These are phyloP conservation scores for Beauveria medogensis DNA, from an alignment of 2,329 filamentous ascomycete species.

Conservation along the genomic window DNA sequence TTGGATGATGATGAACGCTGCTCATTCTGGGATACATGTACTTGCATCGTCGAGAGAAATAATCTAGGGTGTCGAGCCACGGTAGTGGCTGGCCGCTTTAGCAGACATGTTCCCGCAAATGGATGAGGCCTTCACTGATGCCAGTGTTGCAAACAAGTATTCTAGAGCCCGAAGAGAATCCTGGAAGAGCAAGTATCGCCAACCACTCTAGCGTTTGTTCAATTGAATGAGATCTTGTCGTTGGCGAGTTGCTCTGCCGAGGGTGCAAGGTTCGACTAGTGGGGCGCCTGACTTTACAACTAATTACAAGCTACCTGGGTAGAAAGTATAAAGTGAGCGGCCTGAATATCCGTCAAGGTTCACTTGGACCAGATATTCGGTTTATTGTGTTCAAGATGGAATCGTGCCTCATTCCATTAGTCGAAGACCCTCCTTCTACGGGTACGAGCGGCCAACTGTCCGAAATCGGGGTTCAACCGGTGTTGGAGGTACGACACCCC, in stretches of 20 bases:
- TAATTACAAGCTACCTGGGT: background rate
- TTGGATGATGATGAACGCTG: background rate
- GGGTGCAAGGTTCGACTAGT: background rate
- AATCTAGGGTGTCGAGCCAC: background rate
- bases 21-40: background rate
- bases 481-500: background rate
- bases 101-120: background rate
- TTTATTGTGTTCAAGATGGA: background rate
- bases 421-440: background rate
- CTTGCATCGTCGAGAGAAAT: background rate
- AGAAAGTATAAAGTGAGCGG: background rate
- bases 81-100: background rate
- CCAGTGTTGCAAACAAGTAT: too few species aligned
- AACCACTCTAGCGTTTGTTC: background rate
- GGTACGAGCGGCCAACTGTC: background rate
- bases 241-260: background rate
- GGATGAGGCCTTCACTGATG: background rate
- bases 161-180: too few species aligned
- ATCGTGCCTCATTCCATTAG: background rate
- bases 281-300: background rate
- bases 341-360: rapidly evolving
- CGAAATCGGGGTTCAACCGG: background rate
- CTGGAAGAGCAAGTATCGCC: too few species aligned
- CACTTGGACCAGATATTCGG: too few species aligned
- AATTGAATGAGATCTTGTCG: background rate